Evolutionary conservation across 768 basidiomycete species (phyloP).

Genomic region (Podaxis sp.): DNA sequence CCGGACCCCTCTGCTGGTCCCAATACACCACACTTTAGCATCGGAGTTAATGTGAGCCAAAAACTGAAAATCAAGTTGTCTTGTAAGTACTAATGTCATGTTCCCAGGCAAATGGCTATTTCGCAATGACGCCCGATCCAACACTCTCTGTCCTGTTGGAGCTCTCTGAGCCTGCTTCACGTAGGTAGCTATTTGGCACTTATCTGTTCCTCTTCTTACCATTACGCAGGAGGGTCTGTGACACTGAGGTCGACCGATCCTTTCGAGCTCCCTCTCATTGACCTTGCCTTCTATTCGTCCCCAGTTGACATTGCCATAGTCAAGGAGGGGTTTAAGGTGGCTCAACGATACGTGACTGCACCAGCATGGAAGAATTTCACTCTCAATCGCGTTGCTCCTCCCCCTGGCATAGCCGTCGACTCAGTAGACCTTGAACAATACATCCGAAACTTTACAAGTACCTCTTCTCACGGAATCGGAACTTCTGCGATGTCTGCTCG

Average conservation of each 20-base stretch:
- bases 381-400: conserved; percentile 12
- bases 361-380: conserved; percentile 18
- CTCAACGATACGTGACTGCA: conserved; percentile 14
- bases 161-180: conserved; percentile 7
- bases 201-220: not conserved
- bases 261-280: conserved; percentile 15
- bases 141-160: not conserved
- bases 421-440: conserved; percentile 17
- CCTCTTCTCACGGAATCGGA: conserved; percentile 23
- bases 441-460: conserved; percentile 11
- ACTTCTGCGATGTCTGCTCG: conserved; percentile 24
- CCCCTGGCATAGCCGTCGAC: conserved; percentile 13
- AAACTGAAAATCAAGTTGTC: too few species aligned
- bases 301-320: conserved; percentile 17
- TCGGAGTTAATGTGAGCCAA: not conserved
- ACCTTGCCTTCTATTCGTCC: conserved; percentile 14
- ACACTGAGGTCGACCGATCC: conserved; percentile 17
- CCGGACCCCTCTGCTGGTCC: conserved; percentile 17
- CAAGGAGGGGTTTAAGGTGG: conserved; percentile 15
- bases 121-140: not conserved
- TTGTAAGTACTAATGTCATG: too few species aligned
- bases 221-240: conserved; percentile 14
- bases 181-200: not conserved
- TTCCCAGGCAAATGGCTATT: conserved; percentile 8
- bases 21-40: conserved; percentile 17